These are phyloP conservation scores for Microdochium nivale DNA, from an alignment of 2,329 filamentous ascomycete species.

Conservation along the genomic window DNA sequence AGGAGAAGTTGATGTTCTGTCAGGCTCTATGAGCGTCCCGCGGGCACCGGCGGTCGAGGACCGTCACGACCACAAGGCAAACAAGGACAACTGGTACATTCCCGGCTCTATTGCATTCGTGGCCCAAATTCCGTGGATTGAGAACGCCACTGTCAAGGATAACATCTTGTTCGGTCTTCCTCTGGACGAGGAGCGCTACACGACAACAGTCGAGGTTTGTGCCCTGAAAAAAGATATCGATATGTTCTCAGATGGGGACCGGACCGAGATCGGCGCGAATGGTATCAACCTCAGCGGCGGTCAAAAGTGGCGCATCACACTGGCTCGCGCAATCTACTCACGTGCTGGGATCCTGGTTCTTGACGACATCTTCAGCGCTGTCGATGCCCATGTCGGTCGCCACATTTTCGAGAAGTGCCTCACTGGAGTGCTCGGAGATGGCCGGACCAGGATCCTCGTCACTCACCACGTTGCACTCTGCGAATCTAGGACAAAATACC, in stretches of 20 bases:
- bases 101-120: conserved; percentile 65
- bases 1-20: conserved; percentile 64
- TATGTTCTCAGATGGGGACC: conserved; percentile 67
- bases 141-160: conserved; percentile 69
- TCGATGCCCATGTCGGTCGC: conserved; percentile 73
- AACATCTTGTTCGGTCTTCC: conserved; percentile 75
- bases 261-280: conserved; percentile 76
- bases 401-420: conserved; percentile 73
- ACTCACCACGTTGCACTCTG: conserved; percentile 72
- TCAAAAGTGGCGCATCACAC: conserved; percentile 73
- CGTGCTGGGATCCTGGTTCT: conserved; percentile 67
- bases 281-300: conserved; percentile 79
- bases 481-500: conserved; percentile 62
- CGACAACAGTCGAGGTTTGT: conserved; percentile 62
- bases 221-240: conserved; percentile 68
- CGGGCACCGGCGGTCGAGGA: conserved; percentile 38
- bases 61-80: conserved; percentile 55
- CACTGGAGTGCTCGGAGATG: conserved; percentile 58
- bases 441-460: conserved; percentile 68
- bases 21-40: conserved; percentile 51
- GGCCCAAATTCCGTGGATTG: conserved; percentile 76
- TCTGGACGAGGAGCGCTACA: conserved; percentile 59
- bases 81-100: conserved; percentile 58
- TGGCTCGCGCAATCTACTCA: conserved; percentile 74
- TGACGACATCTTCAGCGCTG: conserved; percentile 77